Evolutionary conservation across 2,329 filamentous ascomycete species (phyloP), one percentile per base, ranked within the genome.

Genomic region (Ceratocystis harringtonii): DNA sequence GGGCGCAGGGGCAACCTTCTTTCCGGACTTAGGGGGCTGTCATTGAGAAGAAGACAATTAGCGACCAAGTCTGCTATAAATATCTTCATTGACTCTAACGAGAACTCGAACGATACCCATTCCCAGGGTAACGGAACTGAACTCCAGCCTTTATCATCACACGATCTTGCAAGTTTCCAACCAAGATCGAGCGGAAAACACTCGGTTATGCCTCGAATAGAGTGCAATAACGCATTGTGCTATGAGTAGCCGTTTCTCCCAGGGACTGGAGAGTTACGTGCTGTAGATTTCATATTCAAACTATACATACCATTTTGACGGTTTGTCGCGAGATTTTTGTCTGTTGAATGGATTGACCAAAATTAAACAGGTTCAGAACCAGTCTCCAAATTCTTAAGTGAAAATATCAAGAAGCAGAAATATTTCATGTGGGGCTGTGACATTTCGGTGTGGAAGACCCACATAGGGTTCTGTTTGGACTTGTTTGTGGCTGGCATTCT

Each of bases 31-130:
- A 78, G 92, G 89, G 88, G 94, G 90, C 94, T 97, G 83, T 97
- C 92, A 97, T 97, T 94, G 92, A 97, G 92, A 90, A 95, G 64
- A 92, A 94, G 89, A 95, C 68, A 67, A 90, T 95, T 89, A 96
- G 91, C 88, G 80, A 84, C 82, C 85, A 84, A 86, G 84, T 87
- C 87, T 82, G 86, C 85, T 79, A 79, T 80, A 81, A 82, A 78
- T 76, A 82, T 89, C 87, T 90, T 89, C 64, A 61, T 68, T 88
- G 80, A 88, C 90, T 95, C 90, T 95, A 95, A 80, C 87, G 90
- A 94, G 88, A 82, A 71, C 70, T 79, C 61, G 44, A 50, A 50
- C 44, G 22, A 28, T 48, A 36, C 30, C 43, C 43, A 48, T 62
- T 62, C 19, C 3, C 44, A 50, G 25, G 7, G n/a, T 22, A 48